phyloP scores from a whole-genome alignment of 768 basidiomycete genomes.

The Paxillus ammoniavirescens region DNA sequence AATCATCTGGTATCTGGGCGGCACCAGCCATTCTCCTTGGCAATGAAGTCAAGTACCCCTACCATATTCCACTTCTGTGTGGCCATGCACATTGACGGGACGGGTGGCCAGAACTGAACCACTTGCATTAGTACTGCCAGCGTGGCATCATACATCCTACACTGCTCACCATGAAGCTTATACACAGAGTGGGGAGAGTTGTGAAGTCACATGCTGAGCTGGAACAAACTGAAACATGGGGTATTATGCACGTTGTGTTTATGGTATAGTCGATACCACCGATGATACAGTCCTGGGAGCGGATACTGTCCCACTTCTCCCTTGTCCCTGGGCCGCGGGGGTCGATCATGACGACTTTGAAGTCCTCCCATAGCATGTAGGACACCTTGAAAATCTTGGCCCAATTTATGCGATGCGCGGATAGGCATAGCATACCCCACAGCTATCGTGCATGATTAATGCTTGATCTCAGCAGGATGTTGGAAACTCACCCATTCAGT shows the following conservation, averaged over 20 bases:
- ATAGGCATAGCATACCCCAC: background rate
- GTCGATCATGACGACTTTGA: background rate
- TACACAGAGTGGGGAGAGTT: background rate
- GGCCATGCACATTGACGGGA: background rate
- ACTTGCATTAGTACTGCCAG: background rate
- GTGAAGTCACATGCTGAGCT: background rate
- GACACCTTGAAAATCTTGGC: background rate
- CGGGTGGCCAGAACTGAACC: slow-evolving; percentile 1
- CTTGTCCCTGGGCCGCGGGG: background rate
- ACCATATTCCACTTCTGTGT: background rate
- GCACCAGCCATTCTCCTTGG: background rate
- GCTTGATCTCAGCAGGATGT: background rate
- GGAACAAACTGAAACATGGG: background rate
- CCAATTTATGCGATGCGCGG: background rate
- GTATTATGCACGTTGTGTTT: background rate
- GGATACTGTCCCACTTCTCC: background rate
- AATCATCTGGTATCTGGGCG: background rate
- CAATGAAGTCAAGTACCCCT: background rate
- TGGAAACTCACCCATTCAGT: background rate
- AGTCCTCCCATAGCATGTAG: background rate
- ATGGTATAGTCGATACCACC: background rate
- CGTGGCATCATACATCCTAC: background rate
- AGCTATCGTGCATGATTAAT: background rate
- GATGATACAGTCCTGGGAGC: background rate
- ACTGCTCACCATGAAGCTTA: background rate